Percentiles rank a stretch among this genome's conserved stretches.
Conservation (phyloP, 768 basidiomycete genomes). For the Tylopilus subfusipes region DNA sequence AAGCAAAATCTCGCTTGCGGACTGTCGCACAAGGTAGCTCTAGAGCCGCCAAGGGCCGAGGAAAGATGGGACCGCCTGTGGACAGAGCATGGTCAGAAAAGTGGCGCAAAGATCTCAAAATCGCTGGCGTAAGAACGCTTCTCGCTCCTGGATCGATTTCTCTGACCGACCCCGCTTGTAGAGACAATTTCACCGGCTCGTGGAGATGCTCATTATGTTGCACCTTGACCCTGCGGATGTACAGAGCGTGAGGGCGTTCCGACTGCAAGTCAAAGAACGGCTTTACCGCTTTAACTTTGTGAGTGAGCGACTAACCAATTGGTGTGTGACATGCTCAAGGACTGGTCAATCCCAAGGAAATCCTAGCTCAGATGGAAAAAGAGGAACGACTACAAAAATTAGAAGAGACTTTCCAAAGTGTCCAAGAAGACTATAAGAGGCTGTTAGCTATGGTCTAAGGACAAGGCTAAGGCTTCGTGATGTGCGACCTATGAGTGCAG, state of each 20-base stretch:
- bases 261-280: constrained; percentile 92
- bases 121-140: constrained; percentile 66
- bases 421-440: constrained; percentile 79
- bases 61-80: constrained; percentile 73
- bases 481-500: constrained; percentile 10
- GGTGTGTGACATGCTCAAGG: neutral
- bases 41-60: constrained; percentile 33
- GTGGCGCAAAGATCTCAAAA: constrained; percentile 81
- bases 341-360: constrained; percentile 53
- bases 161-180: constrained; percentile 29
- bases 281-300: constrained; percentile 95
- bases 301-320: constrained; percentile 28
- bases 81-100: constrained; percentile 75
- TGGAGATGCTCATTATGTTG: constrained; percentile 85
- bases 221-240: constrained; percentile 62
- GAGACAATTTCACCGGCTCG: constrained; percentile 90
- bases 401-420: constrained; percentile 88
- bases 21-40: constrained; percentile 21
- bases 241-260: constrained; percentile 57
- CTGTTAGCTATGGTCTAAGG: constrained; percentile 55
- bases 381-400: constrained; percentile 85
- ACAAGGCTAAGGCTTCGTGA: neutral
- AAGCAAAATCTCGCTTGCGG: constrained; percentile 40
- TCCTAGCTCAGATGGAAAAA: constrained; percentile 82
- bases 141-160: neutral